A percentile compares a stretch with the other conserved stretches of the same genome.
phyloP scores from a whole-genome alignment of 108 stramenopile genomes.

The Parietichytrium sp. region DNA sequence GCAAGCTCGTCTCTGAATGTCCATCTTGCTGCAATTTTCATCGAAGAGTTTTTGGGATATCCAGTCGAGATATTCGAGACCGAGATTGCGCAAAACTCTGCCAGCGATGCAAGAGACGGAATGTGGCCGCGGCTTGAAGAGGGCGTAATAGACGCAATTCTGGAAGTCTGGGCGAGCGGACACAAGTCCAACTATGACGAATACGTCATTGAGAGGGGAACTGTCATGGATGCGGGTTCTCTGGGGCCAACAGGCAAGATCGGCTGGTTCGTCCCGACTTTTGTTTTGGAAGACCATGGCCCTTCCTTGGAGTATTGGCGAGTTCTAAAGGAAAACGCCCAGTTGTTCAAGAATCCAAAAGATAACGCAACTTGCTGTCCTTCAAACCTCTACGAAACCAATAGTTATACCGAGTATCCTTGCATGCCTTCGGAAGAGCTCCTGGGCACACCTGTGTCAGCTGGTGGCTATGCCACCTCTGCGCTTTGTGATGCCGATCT shows the following conservation, averaged over 20 bases:
- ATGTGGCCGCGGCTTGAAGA: background rate
- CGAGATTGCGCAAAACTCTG: no score
- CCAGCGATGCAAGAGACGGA: background rate
- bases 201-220: background rate
- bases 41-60: slow-evolving; percentile 27
- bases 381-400: background rate
- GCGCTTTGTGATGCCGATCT: background rate
- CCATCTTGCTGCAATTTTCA: slow-evolving; percentile 25
- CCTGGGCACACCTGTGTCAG: background rate
- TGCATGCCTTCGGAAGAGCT: background rate
- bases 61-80: slow-evolving; percentile 19
- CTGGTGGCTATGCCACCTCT: background rate
- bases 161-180: background rate
- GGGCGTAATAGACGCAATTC: background rate
- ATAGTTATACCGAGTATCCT: background rate
- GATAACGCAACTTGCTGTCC: background rate
- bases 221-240: background rate
- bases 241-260: background rate
- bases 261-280: slow-evolving; percentile 7
- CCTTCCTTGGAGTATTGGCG: slow-evolving; percentile 13
- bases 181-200: background rate
- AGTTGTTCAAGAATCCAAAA: background rate
- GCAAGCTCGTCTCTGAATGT: background rate
- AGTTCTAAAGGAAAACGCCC: background rate
- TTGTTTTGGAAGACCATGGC: background rate